A percentile compares a stretch with the other conserved stretches of the same genome.
Conservation (phyloP, 2,329 filamentous ascomycete species). For the Alternaria sp. region DNA sequence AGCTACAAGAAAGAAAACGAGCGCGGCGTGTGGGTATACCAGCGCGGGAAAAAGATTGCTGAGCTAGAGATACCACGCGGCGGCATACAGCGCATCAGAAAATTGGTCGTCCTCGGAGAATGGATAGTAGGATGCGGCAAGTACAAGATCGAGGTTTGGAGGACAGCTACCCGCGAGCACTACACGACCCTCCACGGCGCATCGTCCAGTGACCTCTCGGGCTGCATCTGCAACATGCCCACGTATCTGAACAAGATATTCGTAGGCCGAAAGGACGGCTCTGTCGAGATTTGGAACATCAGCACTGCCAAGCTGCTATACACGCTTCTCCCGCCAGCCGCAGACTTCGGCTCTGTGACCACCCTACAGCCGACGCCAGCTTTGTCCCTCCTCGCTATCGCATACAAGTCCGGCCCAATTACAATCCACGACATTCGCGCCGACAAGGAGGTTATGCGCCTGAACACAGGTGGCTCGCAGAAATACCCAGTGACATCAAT, state of each 20-base stretch:
- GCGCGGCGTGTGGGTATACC: conserved; percentile 87
- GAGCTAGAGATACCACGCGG: conserved; percentile 73
- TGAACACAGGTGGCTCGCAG: conserved; percentile 68
- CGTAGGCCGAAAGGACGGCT: conserved; percentile 83
- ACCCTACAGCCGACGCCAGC: conserved; percentile 84
- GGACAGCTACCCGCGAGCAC: conserved; percentile 79
- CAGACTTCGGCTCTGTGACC: conserved; percentile 80
- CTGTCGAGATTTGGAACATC: conserved; percentile 96
- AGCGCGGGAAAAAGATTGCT: conserved; percentile 83
- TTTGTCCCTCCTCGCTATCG: conserved; percentile 83
- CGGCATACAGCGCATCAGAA: conserved; percentile 72
- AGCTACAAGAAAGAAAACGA: conserved; percentile 58
- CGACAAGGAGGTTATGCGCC: conserved; percentile 73
- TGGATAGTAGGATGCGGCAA: conserved; percentile 85
- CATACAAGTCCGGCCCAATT: conserved; percentile 80
- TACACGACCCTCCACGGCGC: conserved; percentile 78
- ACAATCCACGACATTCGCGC: conserved; percentile 81
- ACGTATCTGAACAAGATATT: conserved; percentile 97
- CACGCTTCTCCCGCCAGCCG: conserved; percentile 78
- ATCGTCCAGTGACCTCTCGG: conserved; percentile 73
- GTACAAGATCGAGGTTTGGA: conserved; percentile 88
- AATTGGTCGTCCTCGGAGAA: conserved; percentile 82
- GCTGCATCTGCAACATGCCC: conserved; percentile 84
- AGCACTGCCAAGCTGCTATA: conserved; percentile 91
- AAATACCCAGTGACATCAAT: conserved; percentile 78